A percentile compares a stretch with the other conserved stretches of the same genome.
These are phyloP conservation scores for Teratosphaeriaceae sp. DNA, from an alignment of 2,329 filamentous ascomycete species.

Conservation along the genomic window DNA sequence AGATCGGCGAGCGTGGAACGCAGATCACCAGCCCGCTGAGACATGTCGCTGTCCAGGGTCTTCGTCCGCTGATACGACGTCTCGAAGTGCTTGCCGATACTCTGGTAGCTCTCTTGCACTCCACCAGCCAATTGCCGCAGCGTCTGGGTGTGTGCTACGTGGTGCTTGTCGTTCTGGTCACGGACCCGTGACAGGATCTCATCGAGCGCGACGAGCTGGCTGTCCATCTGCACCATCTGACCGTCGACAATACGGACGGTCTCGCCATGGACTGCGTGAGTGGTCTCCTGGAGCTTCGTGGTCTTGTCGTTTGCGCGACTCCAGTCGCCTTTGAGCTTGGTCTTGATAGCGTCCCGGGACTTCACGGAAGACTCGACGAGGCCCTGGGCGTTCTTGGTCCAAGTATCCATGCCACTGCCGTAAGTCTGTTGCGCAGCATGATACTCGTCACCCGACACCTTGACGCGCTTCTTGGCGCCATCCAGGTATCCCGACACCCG, in stretches of 20 bases:
- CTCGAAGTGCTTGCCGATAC: constrained; percentile 63
- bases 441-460: constrained; percentile 47
- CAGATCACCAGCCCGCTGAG: constrained; percentile 52
- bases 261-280: constrained; percentile 81
- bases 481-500: constrained; percentile 62
- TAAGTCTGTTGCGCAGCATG: constrained; percentile 55
- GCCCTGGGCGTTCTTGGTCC: constrained; percentile 61
- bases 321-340: constrained; percentile 81
- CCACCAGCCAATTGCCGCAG: constrained; percentile 59
- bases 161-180: constrained; percentile 71
- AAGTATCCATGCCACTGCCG: constrained; percentile 63
- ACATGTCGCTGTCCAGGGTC: constrained; percentile 62
- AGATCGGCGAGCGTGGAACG: constrained; percentile 57
- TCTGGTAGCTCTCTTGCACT: constrained; percentile 66
- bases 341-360: constrained; percentile 72
- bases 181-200: constrained; percentile 81
- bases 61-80: constrained; percentile 62
- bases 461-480: constrained; percentile 51
- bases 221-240: constrained; percentile 78
- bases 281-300: constrained; percentile 73
- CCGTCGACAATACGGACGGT: constrained; percentile 84
- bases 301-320: constrained; percentile 71
- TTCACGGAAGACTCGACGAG: constrained; percentile 65
- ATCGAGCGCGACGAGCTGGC: constrained; percentile 85
- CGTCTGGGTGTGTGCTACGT: constrained; percentile 60